Conservation (phyloP, 2,329 filamentous ascomycete genomes). For the Sporothrix inflata region DNA sequence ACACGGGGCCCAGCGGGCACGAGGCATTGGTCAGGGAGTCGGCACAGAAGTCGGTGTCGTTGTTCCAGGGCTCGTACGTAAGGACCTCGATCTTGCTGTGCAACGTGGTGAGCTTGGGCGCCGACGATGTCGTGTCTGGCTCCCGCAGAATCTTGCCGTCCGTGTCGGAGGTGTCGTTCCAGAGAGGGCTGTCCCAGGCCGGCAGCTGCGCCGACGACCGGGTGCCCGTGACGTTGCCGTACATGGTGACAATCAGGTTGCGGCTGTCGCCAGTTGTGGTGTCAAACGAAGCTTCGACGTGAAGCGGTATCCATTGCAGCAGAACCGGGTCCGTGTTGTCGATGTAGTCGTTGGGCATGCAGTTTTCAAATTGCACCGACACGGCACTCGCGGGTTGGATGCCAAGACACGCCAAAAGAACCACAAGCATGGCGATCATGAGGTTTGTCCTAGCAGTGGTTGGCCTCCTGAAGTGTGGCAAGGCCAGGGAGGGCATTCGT, state of each 20-base stretch:
- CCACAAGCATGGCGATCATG: slow-evolving; percentile 40
- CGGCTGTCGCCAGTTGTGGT: slow-evolving; percentile 56
- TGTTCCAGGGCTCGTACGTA: slow-evolving; percentile 71
- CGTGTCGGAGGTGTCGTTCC: slow-evolving; percentile 63
- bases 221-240: slow-evolving; percentile 87
- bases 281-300: slow-evolving; percentile 75
- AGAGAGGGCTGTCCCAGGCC: slow-evolving; percentile 58
- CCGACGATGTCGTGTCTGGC: slow-evolving; percentile 49
- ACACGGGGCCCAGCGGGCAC: slow-evolving; percentile 78
- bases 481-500: not conserved
- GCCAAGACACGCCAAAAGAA: slow-evolving; percentile 46
- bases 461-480: not conserved
- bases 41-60: slow-evolving; percentile 67
- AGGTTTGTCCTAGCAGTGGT: not conserved
- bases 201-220: slow-evolving; percentile 62
- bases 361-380: slow-evolving; percentile 81
- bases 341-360: slow-evolving; percentile 63
- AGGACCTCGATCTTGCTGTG: slow-evolving; percentile 73
- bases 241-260: slow-evolving; percentile 76
- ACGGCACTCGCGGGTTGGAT: slow-evolving; percentile 60
- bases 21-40: slow-evolving; percentile 59
- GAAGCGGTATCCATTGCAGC: slow-evolving; percentile 79
- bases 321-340: slow-evolving; percentile 52
- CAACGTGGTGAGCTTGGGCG: slow-evolving; percentile 72
- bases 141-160: slow-evolving; percentile 77